Evolutionary conservation across 805 yeast species (phyloP).

Genomic region (Pichia insulana): DNA sequence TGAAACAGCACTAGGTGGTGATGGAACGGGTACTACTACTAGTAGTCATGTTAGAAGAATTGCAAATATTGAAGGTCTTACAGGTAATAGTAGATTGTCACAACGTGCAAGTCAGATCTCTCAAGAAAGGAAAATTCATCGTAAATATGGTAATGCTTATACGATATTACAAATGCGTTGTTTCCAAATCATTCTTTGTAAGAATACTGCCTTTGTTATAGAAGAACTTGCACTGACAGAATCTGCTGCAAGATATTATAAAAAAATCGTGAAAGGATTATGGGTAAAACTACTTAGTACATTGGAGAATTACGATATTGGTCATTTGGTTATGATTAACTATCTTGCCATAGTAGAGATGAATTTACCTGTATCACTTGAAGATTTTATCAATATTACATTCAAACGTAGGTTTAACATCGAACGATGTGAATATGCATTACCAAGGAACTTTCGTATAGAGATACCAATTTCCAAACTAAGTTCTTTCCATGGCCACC

Average conservation of each 20-base stretch:
- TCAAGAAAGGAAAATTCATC: conserved; percentile 8
- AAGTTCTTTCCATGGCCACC: conserved; percentile 5
- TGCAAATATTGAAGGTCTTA: conserved; percentile 36
- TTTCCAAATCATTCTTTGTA: conserved; percentile 33
- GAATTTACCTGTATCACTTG: conserved; percentile 40
- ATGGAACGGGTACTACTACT: conserved; percentile 36
- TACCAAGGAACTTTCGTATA: conserved; percentile 17
- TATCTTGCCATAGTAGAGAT: conserved; percentile 44
- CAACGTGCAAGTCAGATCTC: conserved; percentile 10
- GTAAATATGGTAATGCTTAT: conserved; percentile 21
- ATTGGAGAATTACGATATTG: background rate
- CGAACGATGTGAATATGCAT: conserved; percentile 13
- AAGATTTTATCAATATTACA: conserved; percentile 38
- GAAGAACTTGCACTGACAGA: conserved; percentile 18
- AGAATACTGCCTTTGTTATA: conserved; percentile 37
- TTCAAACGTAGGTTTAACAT: conserved; percentile 40
- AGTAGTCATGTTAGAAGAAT: conserved; percentile 38
- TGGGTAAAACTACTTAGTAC: conserved; percentile 14
- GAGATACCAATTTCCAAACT: conserved; percentile 8
- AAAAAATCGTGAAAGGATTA: conserved; percentile 26
- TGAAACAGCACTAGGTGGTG: conserved; percentile 33
- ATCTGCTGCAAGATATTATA: conserved; percentile 8
- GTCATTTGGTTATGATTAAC: conserved; percentile 29
- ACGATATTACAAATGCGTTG: conserved; percentile 15
- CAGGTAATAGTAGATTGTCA: conserved; percentile 13